Conservation (phyloP, 2,329 filamentous ascomycete species). For the Ophiocordyceps camponoti-saundersi region DNA sequence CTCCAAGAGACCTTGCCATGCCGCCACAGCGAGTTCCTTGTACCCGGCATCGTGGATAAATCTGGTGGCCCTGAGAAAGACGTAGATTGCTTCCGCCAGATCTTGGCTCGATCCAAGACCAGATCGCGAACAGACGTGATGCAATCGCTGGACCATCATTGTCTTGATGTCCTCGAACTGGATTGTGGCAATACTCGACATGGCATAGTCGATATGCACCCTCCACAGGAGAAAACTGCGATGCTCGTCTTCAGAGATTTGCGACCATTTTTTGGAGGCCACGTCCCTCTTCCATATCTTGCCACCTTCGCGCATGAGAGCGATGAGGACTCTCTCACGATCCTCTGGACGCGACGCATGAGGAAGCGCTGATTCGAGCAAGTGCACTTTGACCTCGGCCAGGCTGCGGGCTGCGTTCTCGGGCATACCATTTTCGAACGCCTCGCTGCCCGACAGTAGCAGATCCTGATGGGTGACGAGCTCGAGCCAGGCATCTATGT, state of each 20-base stretch:
- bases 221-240: constrained; percentile 48
- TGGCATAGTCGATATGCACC: constrained; percentile 53
- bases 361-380: constrained; percentile 61
- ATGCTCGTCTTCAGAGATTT: constrained; percentile 14
- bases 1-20: constrained; percentile 75
- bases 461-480: constrained; percentile 65
- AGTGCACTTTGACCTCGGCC: constrained; percentile 62
- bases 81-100: constrained; percentile 33
- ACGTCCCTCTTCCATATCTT: constrained; percentile 54
- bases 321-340: constrained; percentile 44
- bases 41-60: constrained; percentile 67
- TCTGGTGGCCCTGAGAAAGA: constrained; percentile 57
- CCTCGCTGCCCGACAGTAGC: constrained; percentile 36
- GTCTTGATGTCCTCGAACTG: constrained; percentile 47
- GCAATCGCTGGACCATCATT: constrained; percentile 37
- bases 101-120: constrained; percentile 1
- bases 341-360: constrained; percentile 29
- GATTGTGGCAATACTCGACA: constrained; percentile 50
- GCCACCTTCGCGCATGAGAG: constrained; percentile 57
- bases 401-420: constrained; percentile 49
- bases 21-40: constrained; percentile 54
- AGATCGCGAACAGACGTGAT: constrained; percentile 4
- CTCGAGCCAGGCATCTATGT: constrained; percentile 58
- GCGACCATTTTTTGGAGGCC: constrained; percentile 47
- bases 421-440: constrained; percentile 26